A percentile compares a stretch with the other conserved stretches of the same genome.
Conservation (phyloP, 140 eudicot species). For the Ambrosia hybrid region DNA sequence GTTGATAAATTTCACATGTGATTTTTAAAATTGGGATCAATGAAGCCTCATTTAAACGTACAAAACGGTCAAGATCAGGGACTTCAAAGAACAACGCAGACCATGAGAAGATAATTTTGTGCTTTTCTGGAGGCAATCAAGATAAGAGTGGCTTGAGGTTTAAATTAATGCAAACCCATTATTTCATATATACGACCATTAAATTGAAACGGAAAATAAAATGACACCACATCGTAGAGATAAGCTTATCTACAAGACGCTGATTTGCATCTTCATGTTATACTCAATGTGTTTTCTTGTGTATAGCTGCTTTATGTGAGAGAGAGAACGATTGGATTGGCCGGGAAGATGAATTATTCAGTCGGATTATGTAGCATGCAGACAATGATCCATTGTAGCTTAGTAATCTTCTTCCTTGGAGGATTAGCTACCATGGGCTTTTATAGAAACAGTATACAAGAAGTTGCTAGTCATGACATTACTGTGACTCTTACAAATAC, state of each 20-base stretch:
- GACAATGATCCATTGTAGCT: conserved; percentile 23
- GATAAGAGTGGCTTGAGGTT: too few relatives aligned
- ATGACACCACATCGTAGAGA: too few relatives aligned
- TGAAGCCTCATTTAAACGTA: too few relatives aligned
- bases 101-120: too few relatives aligned
- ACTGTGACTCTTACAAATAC: neutral
- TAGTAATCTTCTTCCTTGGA: conserved; percentile 24
- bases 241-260: neutral
- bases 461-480: neutral
- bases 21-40: too few relatives aligned
- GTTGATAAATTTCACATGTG: too few relatives aligned
- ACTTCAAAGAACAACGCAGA: too few relatives aligned
- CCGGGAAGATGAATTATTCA: conserved; percentile 1
- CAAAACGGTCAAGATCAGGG: too few relatives aligned
- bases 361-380: conserved; percentile 24
- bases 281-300: neutral
- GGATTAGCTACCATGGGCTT: conserved; percentile 24
- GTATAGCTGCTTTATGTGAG: neutral
- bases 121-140: too few relatives aligned
- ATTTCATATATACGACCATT: too few relatives aligned
- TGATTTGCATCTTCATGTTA: neutral
- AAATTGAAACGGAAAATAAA: too few relatives aligned
- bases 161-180: too few relatives aligned
- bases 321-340: neutral
- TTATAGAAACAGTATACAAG: conserved; percentile 15